Evolutionary conservation across 2,329 filamentous ascomycete genomes (phyloP).

Genomic region (Dendrostoma leiphaemia): DNA sequence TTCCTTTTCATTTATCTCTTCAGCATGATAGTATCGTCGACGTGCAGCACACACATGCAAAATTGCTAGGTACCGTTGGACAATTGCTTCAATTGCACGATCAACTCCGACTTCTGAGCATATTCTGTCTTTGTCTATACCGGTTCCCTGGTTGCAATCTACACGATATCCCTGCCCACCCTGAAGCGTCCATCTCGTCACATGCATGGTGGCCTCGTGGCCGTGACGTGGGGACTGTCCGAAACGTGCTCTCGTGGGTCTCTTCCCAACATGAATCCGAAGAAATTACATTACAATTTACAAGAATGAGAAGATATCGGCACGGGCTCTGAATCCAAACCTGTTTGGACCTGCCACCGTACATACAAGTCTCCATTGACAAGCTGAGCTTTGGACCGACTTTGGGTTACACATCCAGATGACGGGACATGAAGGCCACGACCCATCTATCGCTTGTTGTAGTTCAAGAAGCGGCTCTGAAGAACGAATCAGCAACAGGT

Average conservation of each 20-base stretch:
- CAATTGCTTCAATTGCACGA: not conserved
- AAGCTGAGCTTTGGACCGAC: not conserved
- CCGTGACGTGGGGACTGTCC: no score
- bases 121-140: not conserved
- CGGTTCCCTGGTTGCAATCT: not conserved
- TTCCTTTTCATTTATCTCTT: no score
- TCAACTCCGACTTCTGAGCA: not conserved
- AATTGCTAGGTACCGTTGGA: no score
- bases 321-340: no score
- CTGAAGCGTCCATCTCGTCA: not conserved
- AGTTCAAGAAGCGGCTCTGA: conserved; percentile 52
- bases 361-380: not conserved
- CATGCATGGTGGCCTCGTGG: no score
- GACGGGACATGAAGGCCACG: not conserved
- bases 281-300: not conserved
- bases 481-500: not conserved
- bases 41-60: no score
- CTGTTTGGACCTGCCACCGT: not conserved
- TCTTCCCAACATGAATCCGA: not conserved
- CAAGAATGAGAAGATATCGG: not conserved
- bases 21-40: no score
- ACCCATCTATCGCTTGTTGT: conserved; percentile 44
- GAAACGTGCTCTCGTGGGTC: not conserved
- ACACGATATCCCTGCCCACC: not conserved
- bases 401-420: not conserved